Evolutionary conservation across 305 asterid genomes (phyloP), one percentile per base, ranked within the genome.

Genomic region (Fraxinus velutina): DNA sequence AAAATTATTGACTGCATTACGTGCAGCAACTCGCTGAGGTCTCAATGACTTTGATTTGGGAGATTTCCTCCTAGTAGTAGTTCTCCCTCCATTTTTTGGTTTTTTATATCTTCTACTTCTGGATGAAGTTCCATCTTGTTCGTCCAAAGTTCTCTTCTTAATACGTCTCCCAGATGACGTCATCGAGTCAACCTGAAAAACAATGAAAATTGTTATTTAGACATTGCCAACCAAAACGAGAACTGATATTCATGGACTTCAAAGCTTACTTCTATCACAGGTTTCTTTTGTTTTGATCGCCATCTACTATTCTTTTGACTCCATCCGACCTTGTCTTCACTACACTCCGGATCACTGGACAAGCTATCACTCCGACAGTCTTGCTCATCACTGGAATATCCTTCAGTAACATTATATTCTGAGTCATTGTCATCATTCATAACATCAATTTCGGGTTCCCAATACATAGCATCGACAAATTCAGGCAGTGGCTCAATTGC

Each of bases 371-470:
- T 89, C 73, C 84, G 88, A 85, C 87, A 79, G 76, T 86, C 90
- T 85, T 86, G 90, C 81, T 87, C 97, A 64, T 91, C 97, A 84
- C 93, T 91, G 82, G 89, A 87, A 85, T 82, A 80, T 82, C 90
- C 99, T 80, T 92, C 97, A 1, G 93, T 87, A 77, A 88, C 83
- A 83, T 89, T 88, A 86, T 94, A 96, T 85, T 96, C 99, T 1
- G 98, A 96, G 87, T 96, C 99, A 81, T 94, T 94, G 86, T 94
- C 98, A 81, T 96, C 98, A 82, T 86, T 92, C 82, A 92, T 75
- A 87, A 76, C 91, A 80, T 92, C 99, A 85, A 88, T 93, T 89
- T 96, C 99, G 24, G 99, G 99, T 86, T 96, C 99, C 98, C 96
- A 96, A 81, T 81, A 90, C 90, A 94, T 87, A 75, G 97, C 91